These are phyloP conservation scores for Nelumbo lutea DNA, from an alignment of 164 flowering plant species.

Conservation along the genomic window DNA sequence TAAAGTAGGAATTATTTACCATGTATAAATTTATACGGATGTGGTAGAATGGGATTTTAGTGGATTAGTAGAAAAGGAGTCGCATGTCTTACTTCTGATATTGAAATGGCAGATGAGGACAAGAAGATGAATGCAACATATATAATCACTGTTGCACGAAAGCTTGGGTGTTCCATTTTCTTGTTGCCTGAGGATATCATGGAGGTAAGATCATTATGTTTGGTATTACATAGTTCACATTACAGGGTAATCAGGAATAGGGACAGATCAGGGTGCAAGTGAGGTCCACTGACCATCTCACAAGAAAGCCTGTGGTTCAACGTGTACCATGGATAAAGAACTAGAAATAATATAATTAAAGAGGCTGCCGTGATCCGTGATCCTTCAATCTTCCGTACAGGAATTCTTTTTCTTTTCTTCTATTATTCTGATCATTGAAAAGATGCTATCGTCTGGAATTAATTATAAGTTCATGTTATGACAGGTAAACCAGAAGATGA, in stretches of 20 bases:
- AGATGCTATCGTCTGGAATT: too few species aligned
- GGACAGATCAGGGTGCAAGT: not conserved
- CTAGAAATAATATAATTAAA: too few species aligned
- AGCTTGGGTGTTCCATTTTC: conserved; percentile 93
- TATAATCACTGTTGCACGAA: conserved; percentile 88
- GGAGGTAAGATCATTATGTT: conserved; percentile 46
- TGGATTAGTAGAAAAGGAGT: too few species aligned
- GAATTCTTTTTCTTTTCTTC: too few species aligned
- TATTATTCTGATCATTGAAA: too few species aligned
- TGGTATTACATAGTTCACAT: not conserved
- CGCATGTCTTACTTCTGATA: conserved; percentile 1
- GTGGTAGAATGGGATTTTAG: too few species aligned
- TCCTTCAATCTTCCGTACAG: too few species aligned
- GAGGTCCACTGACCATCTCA: not conserved
- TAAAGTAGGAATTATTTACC: not conserved
- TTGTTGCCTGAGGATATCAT: conserved; percentile 95
- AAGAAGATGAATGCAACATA: conserved; percentile 91
- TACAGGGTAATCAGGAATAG: not conserved
- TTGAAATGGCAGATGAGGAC: conserved; percentile 58
- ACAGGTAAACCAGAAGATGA: conserved; percentile 96
- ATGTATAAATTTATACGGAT: too few species aligned
- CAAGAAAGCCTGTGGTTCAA: too few species aligned
- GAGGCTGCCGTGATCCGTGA: too few species aligned
- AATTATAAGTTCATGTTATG: not conserved
- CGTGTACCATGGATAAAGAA: too few species aligned